phyloP scores from a whole-genome alignment of 805 yeast species.

The Suhomyces kilbournensis region DNA sequence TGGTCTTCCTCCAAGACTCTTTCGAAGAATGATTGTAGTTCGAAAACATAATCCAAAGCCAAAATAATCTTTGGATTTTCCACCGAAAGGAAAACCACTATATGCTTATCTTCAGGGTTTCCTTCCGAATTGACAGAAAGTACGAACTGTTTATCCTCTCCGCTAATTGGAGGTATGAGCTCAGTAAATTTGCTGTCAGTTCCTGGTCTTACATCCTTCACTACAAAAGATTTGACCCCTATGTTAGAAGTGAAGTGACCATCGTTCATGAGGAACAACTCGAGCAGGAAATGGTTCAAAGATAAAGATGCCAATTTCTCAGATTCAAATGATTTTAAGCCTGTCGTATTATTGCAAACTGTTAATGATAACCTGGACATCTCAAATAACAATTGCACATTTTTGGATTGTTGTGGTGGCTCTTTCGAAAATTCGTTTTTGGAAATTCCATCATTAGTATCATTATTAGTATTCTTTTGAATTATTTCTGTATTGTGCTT shows the following conservation, averaged over 20 bases:
- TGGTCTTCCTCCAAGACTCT: slow-evolving; percentile 38
- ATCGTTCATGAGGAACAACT: slow-evolving; percentile 49
- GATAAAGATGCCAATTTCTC: slow-evolving; percentile 40
- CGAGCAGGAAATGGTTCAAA: slow-evolving; percentile 54
- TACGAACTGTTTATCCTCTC: slow-evolving; percentile 68
- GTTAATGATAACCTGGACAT: slow-evolving; percentile 66
- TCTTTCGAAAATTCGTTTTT: not conserved
- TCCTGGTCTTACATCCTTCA: slow-evolving; percentile 65
- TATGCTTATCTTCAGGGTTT: slow-evolving; percentile 33
- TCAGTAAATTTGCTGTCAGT: slow-evolving; percentile 72
- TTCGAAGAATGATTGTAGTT: slow-evolving; percentile 63
- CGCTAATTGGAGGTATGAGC: slow-evolving; percentile 67
- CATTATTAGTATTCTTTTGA: not conserved
- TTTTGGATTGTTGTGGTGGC: slow-evolving; percentile 29
- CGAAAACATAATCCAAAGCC: slow-evolving; percentile 83
- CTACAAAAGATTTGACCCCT: slow-evolving; percentile 67
- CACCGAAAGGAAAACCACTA: slow-evolving; percentile 55
- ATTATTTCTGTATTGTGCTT: slow-evolving; percentile 18
- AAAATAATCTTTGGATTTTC: slow-evolving; percentile 79
- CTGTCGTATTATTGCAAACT: slow-evolving; percentile 51
- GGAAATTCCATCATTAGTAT: not conserved
- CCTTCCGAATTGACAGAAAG: slow-evolving; percentile 49
- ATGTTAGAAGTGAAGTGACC: slow-evolving; percentile 59
- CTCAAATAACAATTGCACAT: slow-evolving; percentile 49
- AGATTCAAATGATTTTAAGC: slow-evolving; percentile 30